Percentiles rank a stretch among this genome's conserved stretches.
These are phyloP conservation scores for Fomitopsis betulina DNA, from an alignment of 1,284 basidiomycete genomes.

Conservation along the genomic window DNA sequence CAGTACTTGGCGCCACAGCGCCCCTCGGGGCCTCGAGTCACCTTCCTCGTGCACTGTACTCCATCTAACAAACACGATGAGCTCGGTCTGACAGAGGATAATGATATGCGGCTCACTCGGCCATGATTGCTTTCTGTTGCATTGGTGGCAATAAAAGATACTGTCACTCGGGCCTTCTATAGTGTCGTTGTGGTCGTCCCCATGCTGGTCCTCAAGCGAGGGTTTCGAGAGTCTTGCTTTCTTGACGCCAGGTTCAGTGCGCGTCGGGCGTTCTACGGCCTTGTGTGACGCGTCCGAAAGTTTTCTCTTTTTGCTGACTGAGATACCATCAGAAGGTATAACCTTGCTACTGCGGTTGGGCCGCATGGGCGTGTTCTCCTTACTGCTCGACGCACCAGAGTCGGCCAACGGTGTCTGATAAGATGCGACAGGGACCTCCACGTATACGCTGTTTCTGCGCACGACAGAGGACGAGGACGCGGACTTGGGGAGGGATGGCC, in stretches of 20 bases:
- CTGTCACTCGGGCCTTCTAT: constrained; percentile 31
- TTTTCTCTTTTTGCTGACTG: constrained; percentile 24
- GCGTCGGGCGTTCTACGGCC: constrained; percentile 7
- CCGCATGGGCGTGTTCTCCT: constrained; percentile 52
- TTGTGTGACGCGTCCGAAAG: constrained; percentile 15
- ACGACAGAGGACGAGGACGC: constrained; percentile 20
- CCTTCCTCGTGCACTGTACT: constrained; percentile 46
- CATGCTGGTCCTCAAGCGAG: neutral
- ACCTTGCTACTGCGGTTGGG: constrained; percentile 23
- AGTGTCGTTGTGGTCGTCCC: constrained; percentile 10
- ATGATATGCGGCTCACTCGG: constrained; percentile 32
- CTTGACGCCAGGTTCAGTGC: constrained; percentile 25
- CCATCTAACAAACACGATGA: constrained; percentile 27
- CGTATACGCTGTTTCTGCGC: constrained; percentile 45
- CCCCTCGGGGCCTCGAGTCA: constrained; percentile 26
- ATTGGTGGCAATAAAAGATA: constrained; percentile 64
- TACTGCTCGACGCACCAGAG: constrained; percentile 28
- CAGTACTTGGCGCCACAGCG: constrained; percentile 60
- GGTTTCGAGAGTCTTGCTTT: constrained; percentile 25
- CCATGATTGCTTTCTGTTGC: constrained; percentile 52
- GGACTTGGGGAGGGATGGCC: constrained; percentile 18
- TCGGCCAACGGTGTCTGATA: constrained; percentile 16
- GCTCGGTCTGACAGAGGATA: neutral
- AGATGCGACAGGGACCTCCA: constrained; percentile 53
- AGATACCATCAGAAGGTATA: constrained; percentile 11